phyloP scores from a whole-genome alignment of 306 rosid species.

The Rubus parviflorus region DNA sequence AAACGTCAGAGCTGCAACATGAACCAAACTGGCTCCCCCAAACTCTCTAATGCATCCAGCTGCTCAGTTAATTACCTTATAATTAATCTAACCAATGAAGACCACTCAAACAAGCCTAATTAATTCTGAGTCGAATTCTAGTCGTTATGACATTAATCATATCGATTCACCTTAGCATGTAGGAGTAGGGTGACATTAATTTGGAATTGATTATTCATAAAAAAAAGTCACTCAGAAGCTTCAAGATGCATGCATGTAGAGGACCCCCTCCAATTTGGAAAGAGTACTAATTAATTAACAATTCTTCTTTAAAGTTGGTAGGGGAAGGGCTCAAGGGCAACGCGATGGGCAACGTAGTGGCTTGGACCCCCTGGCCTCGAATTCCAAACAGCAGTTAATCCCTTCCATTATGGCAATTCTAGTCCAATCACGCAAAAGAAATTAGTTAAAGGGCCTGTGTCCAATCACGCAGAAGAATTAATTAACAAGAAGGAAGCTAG shows the following conservation, averaged over 20 bases:
- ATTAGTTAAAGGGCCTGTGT: background rate
- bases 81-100: background rate
- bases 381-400: background rate
- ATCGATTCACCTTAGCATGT: background rate
- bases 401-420: slow-evolving; percentile 19
- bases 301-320: background rate
- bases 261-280: background rate
- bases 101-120: background rate
- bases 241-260: background rate
- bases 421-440: slow-evolving; percentile 41
- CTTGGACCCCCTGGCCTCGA: background rate
- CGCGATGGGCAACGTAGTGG: background rate
- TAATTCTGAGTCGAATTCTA: background rate
- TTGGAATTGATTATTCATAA: background rate
- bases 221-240: background rate
- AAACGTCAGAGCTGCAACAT: too few species aligned
- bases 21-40: too few species aligned
- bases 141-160: background rate
- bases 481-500: too few species aligned
- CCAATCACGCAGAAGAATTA: background rate
- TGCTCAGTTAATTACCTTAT: background rate
- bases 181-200: background rate
- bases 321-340: background rate
- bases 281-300: background rate
- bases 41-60: background rate